Conservation (phyloP, 2,329 filamentous ascomycete species). For the Juglanconis sp. region DNA sequence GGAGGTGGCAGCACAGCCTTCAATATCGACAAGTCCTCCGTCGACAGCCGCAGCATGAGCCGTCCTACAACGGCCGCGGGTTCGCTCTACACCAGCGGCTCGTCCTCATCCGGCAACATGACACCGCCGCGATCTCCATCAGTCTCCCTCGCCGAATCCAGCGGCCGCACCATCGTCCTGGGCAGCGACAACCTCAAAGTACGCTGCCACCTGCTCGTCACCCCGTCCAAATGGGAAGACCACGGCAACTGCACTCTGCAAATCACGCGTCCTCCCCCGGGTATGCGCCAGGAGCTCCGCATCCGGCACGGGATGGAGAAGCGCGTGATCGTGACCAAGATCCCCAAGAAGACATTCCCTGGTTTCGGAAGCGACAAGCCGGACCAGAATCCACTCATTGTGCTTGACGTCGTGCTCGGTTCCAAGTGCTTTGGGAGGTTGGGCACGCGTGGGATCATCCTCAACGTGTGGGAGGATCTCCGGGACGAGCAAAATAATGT, state of each 20-base stretch:
- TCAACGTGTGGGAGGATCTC: slow-evolving; percentile 81
- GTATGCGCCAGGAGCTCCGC: slow-evolving; percentile 55
- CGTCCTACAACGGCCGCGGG: slow-evolving; percentile 49
- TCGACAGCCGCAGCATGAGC: slow-evolving; percentile 45
- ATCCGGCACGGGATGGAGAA: slow-evolving; percentile 73
- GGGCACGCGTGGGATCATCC: slow-evolving; percentile 80
- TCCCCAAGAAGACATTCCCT: slow-evolving; percentile 52
- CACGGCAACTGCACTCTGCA: slow-evolving; percentile 81
- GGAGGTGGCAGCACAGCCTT: slow-evolving; percentile 68
- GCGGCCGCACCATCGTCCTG: slow-evolving; percentile 50
- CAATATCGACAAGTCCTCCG: slow-evolving; percentile 76
- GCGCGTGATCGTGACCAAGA: slow-evolving; percentile 73
- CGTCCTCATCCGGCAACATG: slow-evolving; percentile 47
- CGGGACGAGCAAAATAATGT: slow-evolving; percentile 59
- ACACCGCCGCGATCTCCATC: slow-evolving; percentile 56
- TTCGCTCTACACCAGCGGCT: slow-evolving; percentile 61
- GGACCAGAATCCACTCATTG: slow-evolving; percentile 51
- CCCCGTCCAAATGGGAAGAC: slow-evolving; percentile 82
- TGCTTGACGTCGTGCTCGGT: slow-evolving; percentile 81
- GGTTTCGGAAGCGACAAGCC: slow-evolving; percentile 29
- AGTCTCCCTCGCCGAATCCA: slow-evolving; percentile 51
- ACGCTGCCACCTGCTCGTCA: slow-evolving; percentile 76
- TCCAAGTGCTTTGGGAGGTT: slow-evolving; percentile 82
- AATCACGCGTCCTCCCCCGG: slow-evolving; percentile 71
- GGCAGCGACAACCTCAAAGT: slow-evolving; percentile 81